Evolutionary conservation across 169 alveolate genomes (phyloP).

Genomic region (Plasmodium cynomolgi): DNA sequence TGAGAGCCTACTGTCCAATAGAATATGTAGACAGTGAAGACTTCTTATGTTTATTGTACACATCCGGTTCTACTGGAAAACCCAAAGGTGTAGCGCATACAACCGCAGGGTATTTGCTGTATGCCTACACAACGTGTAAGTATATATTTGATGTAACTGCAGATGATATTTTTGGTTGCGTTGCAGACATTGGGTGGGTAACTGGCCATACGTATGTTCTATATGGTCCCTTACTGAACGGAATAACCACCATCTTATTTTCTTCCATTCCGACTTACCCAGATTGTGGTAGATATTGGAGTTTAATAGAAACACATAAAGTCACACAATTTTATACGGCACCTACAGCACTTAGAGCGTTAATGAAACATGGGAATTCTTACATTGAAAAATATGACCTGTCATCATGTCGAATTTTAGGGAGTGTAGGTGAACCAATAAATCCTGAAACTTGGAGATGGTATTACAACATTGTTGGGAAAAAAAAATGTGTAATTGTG

Average conservation of each 20-base stretch:
- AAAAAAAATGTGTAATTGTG: conserved; percentile 87
- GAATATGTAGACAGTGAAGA: conserved; percentile 96
- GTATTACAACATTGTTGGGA: conserved; percentile 89
- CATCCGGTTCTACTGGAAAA: conserved; percentile 98
- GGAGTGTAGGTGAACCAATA: conserved; percentile 95
- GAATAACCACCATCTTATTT: conserved; percentile 94
- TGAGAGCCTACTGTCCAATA: conserved; percentile 92
- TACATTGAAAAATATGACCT: conserved; percentile 81
- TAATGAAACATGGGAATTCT: conserved; percentile 88
- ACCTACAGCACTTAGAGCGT: conserved; percentile 97
- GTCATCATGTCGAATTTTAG: conserved; percentile 84
- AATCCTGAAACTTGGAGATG: conserved; percentile 96
- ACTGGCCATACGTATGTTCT: conserved; percentile 97
- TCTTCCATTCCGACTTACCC: conserved; percentile 97
- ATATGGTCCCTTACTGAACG: conserved; percentile 96
- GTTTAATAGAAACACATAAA: conserved; percentile 89
- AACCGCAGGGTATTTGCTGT: conserved; percentile 94
- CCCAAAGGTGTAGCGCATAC: conserved; percentile 97
- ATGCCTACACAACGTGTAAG: conserved; percentile 91
- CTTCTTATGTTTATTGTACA: conserved; percentile 93
- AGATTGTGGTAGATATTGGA: conserved; percentile 92
- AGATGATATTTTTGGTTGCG: conserved; percentile 94
- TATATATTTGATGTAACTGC: conserved; percentile 90
- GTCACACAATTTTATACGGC: conserved; percentile 95
- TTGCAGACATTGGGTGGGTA: conserved; percentile 99